Base-by-base conservation (phyloP, 179 eudicot species). In the Actinidia polygama region DNA sequence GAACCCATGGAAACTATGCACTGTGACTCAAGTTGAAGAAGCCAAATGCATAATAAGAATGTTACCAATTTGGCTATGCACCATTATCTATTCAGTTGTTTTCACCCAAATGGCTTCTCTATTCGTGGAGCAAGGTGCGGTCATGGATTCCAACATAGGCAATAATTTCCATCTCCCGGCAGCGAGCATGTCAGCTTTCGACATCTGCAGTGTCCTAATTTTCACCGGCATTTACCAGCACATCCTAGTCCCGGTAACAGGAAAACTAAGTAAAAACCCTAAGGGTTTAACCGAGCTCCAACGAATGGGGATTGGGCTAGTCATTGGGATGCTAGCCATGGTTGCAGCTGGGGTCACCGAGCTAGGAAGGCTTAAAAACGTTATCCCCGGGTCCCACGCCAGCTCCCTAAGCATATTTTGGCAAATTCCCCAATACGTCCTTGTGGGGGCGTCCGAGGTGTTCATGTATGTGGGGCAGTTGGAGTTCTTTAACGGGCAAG, bases 51-150 rank as follows among this genome's bases (percentile, higher is more conserved):
- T 91, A 6, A 74, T 91, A 18, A 86, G 83, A 26, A 85, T 91
- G 89, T 74, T 91, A 2, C 94, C 94, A 0, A 88, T 91, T 30
- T 91, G 94, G 94, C 88, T 91, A 7, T 91, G 94, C 87, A 91
- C 94, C 1, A 90, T 91, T 40, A 86, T 91, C 21, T 91, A 91
- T 84, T 91, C 94, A 0, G 92, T 91, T 23, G 80, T 90, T 66
- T 91, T 91, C 86, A 89, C 94, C 5, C 94, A 91, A 64, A 91
- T 91, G 94, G 92, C 94, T 6, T 89, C 94, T 10, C 85, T 91
- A 14, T 91, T 91, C 18, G 94, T 91, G 21, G 94, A 90, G 83
- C 94, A 91, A 87, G 94, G 94, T 3, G 90, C 79, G 23, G 89
- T 85, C 10, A 91, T 91, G 94, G 63, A 90, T 55, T 49, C 82